These are phyloP conservation scores for Lecanicillium sp. DNA, from an alignment of 2,329 filamentous ascomycete species.

Conservation along the genomic window DNA sequence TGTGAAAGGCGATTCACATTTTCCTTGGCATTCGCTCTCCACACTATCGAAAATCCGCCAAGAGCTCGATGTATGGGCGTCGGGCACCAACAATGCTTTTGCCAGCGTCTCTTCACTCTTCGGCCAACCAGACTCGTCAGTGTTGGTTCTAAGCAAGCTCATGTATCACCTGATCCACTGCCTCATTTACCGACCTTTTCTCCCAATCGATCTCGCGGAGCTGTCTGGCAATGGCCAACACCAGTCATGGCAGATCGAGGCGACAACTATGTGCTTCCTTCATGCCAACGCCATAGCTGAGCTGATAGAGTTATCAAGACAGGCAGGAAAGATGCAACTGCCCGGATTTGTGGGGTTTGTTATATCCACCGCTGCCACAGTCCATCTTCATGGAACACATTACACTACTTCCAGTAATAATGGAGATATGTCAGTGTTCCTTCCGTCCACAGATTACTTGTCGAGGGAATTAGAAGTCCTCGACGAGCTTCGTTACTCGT, in stretches of 20 bases:
- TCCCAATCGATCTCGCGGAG: slow-evolving; percentile 76
- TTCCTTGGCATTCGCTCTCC: slow-evolving; percentile 82
- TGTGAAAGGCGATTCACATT: slow-evolving; percentile 82
- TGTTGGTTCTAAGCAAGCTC: slow-evolving; percentile 73
- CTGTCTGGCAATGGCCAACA: slow-evolving; percentile 73
- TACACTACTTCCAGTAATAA: slow-evolving; percentile 50
- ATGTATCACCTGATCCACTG: slow-evolving; percentile 84
- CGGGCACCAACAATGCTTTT: slow-evolving; percentile 72
- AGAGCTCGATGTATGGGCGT: slow-evolving; percentile 77
- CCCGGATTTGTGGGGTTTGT: slow-evolving; percentile 82
- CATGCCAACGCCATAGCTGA: slow-evolving; percentile 85
- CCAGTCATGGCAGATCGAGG: slow-evolving; percentile 88
- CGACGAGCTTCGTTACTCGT: slow-evolving; percentile 63
- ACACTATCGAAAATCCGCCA: slow-evolving; percentile 80
- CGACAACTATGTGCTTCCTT: slow-evolving; percentile 76
- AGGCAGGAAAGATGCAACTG: slow-evolving; percentile 70
- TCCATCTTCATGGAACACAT: slow-evolving; percentile 79
- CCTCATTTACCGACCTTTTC: slow-evolving; percentile 76
- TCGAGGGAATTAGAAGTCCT: slow-evolving; percentile 74
- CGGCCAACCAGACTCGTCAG: slow-evolving; percentile 68
- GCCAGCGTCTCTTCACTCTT: slow-evolving; percentile 68
- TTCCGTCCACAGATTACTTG: slow-evolving; percentile 58
- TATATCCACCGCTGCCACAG: slow-evolving; percentile 76
- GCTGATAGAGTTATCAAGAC: slow-evolving; percentile 69
- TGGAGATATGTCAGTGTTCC: slow-evolving; percentile 54